Base-by-base conservation (phyloP, 495 filamentous ascomycete genomes). In the Hypoxylon intermedium region DNA sequence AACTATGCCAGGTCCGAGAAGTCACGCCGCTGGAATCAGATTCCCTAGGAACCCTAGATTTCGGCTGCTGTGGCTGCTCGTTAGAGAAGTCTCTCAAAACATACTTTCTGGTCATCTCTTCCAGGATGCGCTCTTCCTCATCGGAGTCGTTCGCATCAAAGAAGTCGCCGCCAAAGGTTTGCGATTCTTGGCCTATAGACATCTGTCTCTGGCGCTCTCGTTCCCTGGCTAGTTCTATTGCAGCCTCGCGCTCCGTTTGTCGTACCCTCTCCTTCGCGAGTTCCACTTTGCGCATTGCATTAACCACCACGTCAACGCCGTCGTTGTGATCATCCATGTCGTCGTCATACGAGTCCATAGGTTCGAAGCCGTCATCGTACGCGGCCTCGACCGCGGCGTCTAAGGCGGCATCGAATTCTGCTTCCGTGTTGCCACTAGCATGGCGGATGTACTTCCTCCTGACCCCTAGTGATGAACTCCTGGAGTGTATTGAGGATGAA, bases 311-410 rank as follows among this genome's bases (percentile, higher is more conserved):
- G 24, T 79, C 75, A 23, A 73, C 72, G 34, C 71, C 66, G 12
- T 81, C 74, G 31, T 76, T 74, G 50, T 45, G 52, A n/a, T 52
- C 61, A 7, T 76, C 75, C 24, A 26, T 26, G 9, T 51, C 52
- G 21, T 59, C 58, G 31, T 67, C 68, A 24, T 75, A 72, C 11
- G 76, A 77, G 46, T 83, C 82, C 66, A 83, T 88, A 5, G 90
- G 89, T 65, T 96, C 93, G 65, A 90, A 89, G 5, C 90, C 92
- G 62, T 98, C 91, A 71, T 96, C 90, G 70, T 97, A 98, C 16
- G 94, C 94, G 33, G 93, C 93, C 71, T 98, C 94, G 7, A 98
- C 90, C 9, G 95, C 95, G 2, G 92, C 94, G 77, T 98, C 94
- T 26, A 98, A 77, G 23, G 95, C 95, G 26, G 93, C 91, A 75